These are phyloP conservation scores for Russula earlei DNA, from an alignment of 768 basidiomycete genomes.

Conservation along the genomic window DNA sequence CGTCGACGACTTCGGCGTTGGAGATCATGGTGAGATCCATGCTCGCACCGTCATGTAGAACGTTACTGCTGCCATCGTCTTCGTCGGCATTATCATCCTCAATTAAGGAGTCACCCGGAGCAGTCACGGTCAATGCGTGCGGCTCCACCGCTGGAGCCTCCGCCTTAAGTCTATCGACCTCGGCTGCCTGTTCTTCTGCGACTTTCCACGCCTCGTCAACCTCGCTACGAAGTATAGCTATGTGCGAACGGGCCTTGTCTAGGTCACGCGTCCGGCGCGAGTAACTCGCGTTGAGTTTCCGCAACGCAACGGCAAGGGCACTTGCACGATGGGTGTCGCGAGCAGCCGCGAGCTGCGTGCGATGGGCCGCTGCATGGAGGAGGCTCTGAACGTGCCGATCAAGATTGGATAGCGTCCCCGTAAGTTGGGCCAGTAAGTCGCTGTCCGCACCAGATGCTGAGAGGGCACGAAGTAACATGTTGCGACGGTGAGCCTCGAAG, in stretches of 20 bases:
- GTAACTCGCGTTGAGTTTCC: conserved; percentile 73
- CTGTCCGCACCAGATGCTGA: conserved; percentile 16
- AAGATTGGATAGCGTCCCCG: conserved; percentile 6
- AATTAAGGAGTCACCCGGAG: conserved; percentile 5
- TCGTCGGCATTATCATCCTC: conserved; percentile 18
- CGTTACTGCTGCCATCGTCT: conserved; percentile 11
- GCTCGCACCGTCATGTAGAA: conserved; percentile 2
- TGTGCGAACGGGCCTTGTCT: conserved; percentile 34
- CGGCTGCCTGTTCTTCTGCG: conserved; percentile 61
- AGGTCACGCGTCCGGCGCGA: conserved; percentile 56
- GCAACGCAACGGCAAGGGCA: conserved; percentile 66
- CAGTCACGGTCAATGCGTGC: conserved; percentile 3
- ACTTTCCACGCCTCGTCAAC: conserved; percentile 75
- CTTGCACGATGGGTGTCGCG: conserved; percentile 63
- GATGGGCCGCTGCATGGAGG: conserved; percentile 49
- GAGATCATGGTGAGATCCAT: conserved; percentile 8
- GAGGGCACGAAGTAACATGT: conserved; percentile 17
- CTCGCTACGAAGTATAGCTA: conserved; percentile 54
- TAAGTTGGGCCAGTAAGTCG: conserved; percentile 15
- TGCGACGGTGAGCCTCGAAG: conserved; percentile 17
- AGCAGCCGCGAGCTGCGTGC: conserved; percentile 49
- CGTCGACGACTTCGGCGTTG: conserved; percentile 18
- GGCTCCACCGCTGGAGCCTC: conserved; percentile 16
- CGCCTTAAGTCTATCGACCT: conserved; percentile 56
- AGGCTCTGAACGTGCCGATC: conserved; percentile 35